Conservation (phyloP, 2,329 filamentous ascomycete genomes). For the Fusarium sp. region DNA sequence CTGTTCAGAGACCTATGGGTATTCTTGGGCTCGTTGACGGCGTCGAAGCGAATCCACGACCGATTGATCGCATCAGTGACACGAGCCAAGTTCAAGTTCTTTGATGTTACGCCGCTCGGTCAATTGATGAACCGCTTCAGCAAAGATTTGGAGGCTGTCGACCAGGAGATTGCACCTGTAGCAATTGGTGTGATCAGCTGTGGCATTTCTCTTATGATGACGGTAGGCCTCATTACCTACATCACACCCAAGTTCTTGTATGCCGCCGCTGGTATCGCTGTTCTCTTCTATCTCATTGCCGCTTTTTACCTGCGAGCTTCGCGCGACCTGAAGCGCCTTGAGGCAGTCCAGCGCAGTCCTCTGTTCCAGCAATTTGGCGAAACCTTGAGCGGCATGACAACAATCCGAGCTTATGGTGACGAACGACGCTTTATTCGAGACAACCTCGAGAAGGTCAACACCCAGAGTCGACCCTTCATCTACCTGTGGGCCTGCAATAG, state of each 20-base stretch:
- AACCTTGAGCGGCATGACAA: slow-evolving; percentile 93
- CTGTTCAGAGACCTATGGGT: slow-evolving; percentile 88
- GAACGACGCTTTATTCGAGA: slow-evolving; percentile 94
- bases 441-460: slow-evolving; percentile 90
- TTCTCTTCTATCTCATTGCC: slow-evolving; percentile 86
- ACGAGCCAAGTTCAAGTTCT: slow-evolving; percentile 96
- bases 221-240: slow-evolving; percentile 86
- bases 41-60: slow-evolving; percentile 87
- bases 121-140: slow-evolving; percentile 99
- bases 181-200: slow-evolving; percentile 83
- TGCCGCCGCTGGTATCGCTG: slow-evolving; percentile 86
- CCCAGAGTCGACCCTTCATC: slow-evolving; percentile 92
- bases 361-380: slow-evolving; percentile 99
- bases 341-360: slow-evolving; percentile 94
- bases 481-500: slow-evolving; percentile 97
- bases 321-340: slow-evolving; percentile 94
- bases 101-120: slow-evolving; percentile 94
- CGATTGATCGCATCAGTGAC: slow-evolving; percentile 84
- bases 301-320: slow-evolving; percentile 92
- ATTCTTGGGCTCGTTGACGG: slow-evolving; percentile 91
- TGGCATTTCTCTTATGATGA: slow-evolving; percentile 80
- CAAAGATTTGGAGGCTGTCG: slow-evolving; percentile 94
- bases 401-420: slow-evolving; percentile 96
- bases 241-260: slow-evolving; percentile 95
- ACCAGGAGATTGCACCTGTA: slow-evolving; percentile 94